A percentile compares a stretch with the other conserved stretches of the same genome.
These are phyloP conservation scores for Sistotremastrum niveocremeum DNA, from an alignment of 768 basidiomycete species.

Conservation along the genomic window DNA sequence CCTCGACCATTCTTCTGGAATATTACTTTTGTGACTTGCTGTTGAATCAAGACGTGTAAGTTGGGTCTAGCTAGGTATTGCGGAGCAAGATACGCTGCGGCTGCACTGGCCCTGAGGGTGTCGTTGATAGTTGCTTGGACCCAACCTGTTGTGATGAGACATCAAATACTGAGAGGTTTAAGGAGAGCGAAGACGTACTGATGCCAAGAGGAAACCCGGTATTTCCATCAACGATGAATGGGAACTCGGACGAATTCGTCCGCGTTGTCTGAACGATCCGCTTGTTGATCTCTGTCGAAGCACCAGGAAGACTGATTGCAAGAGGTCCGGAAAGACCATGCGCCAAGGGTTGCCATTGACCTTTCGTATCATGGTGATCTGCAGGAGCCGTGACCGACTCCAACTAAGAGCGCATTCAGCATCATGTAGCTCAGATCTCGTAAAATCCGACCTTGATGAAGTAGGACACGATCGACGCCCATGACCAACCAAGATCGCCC, in stretches of 20 bases:
- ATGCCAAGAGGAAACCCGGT: slow-evolving; percentile 7
- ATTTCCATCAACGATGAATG: slow-evolving; percentile 9
- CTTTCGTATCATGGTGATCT: slow-evolving; percentile 9
- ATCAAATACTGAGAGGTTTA: background rate
- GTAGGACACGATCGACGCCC: slow-evolving; percentile 11
- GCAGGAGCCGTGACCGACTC: slow-evolving; percentile 1
- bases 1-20: background rate
- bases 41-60: slow-evolving; percentile 3
- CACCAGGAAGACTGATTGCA: slow-evolving; percentile 8
- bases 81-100: slow-evolving; percentile 3
- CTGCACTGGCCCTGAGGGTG: slow-evolving; percentile 7
- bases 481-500: slow-evolving; percentile 17
- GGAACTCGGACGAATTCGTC: slow-evolving; percentile 2
- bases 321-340: slow-evolving; percentile 8
- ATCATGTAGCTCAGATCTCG: too few species aligned
- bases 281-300: slow-evolving; percentile 5
- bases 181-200: slow-evolving; percentile 7
- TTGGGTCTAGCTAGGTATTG: slow-evolving; percentile 2
- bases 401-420: too few species aligned
- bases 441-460: slow-evolving; percentile 10
- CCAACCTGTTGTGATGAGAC: slow-evolving; percentile 5
- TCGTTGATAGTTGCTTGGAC: slow-evolving; percentile 7
- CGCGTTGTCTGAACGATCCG: slow-evolving; percentile 7
- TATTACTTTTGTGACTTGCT: background rate
- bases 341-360: slow-evolving; percentile 8